These are phyloP conservation scores for Diplosphaera chodatii DNA, from an alignment of 139 green algal genomes.

Conservation along the genomic window DNA sequence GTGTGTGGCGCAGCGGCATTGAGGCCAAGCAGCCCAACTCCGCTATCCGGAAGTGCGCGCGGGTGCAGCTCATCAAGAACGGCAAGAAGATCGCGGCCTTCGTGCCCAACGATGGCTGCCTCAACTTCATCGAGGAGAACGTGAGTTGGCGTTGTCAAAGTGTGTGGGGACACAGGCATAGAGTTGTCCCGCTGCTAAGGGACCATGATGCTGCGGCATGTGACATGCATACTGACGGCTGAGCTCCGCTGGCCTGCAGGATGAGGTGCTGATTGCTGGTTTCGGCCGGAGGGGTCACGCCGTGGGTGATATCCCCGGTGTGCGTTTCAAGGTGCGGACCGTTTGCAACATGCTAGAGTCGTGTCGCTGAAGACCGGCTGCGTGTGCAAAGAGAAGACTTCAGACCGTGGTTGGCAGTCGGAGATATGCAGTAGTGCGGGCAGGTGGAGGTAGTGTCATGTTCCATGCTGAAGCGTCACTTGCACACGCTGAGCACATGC, in stretches of 20 bases:
- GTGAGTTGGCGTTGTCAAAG: slow-evolving; percentile 39
- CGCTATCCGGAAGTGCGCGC: slow-evolving; percentile 98
- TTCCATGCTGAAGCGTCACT: not conserved
- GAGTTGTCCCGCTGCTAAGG: not conserved
- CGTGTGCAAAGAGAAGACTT: too few relatives aligned
- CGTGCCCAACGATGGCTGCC: slow-evolving; percentile 98
- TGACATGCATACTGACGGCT: not conserved
- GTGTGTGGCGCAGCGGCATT: slow-evolving; percentile 97
- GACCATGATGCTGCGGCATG: not conserved
- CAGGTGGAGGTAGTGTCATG: too few relatives aligned
- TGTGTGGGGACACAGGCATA: not conserved
- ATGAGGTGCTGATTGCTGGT: slow-evolving; percentile 97
- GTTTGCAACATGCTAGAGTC: not conserved
- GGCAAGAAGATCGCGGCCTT: slow-evolving; percentile 99
- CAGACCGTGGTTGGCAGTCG: too few relatives aligned
- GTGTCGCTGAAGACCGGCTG: not conserved
- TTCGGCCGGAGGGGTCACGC: slow-evolving; percentile 97
- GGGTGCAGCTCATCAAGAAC: slow-evolving; percentile 99
- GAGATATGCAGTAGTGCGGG: too few relatives aligned
- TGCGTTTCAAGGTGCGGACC: slow-evolving; percentile 94
- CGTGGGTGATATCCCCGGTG: slow-evolving; percentile 99
- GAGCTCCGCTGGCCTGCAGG: slow-evolving; percentile 36
- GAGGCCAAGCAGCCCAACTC: slow-evolving; percentile 99
- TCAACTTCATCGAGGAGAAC: slow-evolving; percentile 99
- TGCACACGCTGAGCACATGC: not conserved